phyloP scores from a whole-genome alignment of 2,329 filamentous ascomycete genomes.

The Arthrobotrys pseudoclavata region DNA sequence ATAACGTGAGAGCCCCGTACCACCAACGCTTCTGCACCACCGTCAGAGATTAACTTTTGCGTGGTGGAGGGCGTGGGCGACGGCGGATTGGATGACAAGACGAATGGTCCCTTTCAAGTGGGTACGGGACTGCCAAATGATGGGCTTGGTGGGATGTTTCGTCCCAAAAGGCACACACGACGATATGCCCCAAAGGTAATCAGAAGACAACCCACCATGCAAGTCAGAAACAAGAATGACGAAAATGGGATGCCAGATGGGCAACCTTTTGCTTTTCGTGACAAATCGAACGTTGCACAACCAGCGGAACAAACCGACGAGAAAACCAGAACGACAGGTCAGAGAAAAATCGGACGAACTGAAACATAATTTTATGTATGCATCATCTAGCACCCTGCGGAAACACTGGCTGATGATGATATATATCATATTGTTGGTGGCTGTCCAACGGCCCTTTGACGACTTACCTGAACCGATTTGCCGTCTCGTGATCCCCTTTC shows the following conservation, averaged over 20 bases:
- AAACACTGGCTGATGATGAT: neutral
- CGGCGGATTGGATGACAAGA: conserved; percentile 53
- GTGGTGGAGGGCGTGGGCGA: conserved; percentile 57
- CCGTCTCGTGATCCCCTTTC: conserved; percentile 56
- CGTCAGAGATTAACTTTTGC: conserved; percentile 37
- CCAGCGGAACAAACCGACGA: conserved; percentile 45
- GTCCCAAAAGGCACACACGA: conserved; percentile 56
- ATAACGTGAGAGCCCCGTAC: conserved; percentile 58
- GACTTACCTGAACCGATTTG: conserved; percentile 54
- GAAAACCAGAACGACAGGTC: conserved; percentile 41
- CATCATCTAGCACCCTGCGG: conserved; percentile 10
- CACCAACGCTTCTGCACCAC: conserved; percentile 36
- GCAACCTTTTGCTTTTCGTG: conserved; percentile 38
- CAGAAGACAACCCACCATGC: conserved; percentile 52
- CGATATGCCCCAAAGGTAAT: conserved; percentile 49
- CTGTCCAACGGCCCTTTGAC: conserved; percentile 36
- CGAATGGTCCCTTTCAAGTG: conserved; percentile 43
- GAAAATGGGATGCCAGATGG: conserved; percentile 40
- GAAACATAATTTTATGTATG: conserved; percentile 33
- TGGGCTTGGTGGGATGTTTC: conserved; percentile 55
- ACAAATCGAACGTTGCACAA: conserved; percentile 52
- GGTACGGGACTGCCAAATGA: conserved; percentile 43
- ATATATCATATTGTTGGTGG: conserved; percentile 19
- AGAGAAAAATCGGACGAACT: conserved; percentile 24
- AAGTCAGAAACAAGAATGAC: conserved; percentile 35